phyloP scores from a whole-genome alignment of 192 early-diverging fungal genomes.

The Umbelopsis sp. region DNA sequence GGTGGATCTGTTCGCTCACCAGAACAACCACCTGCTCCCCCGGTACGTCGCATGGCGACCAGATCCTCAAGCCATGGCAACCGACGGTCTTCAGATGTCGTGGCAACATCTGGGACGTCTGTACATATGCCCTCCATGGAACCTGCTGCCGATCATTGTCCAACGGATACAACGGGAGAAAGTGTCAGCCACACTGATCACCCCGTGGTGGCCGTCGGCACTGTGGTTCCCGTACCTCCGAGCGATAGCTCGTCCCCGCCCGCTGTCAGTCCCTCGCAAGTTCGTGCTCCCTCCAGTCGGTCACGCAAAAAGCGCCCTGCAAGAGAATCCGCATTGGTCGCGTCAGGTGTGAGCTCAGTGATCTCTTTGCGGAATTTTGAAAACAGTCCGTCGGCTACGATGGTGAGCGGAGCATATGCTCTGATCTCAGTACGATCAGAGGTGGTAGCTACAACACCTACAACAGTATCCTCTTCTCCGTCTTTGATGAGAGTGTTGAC shows the following conservation, averaged over 20 bases:
- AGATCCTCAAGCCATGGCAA: not conserved
- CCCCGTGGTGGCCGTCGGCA: constrained; percentile 29
- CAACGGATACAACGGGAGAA: constrained; percentile 15
- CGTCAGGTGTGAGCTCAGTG: constrained; percentile 50
- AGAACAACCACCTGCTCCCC: constrained; percentile 16
- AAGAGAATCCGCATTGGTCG: too few relatives aligned
- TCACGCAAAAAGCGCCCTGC: too few relatives aligned
- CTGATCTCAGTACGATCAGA: not conserved
- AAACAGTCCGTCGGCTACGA: constrained; percentile 93
- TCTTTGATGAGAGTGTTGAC: constrained; percentile 66
- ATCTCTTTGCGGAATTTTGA: constrained; percentile 89
- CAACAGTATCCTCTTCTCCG: constrained; percentile 44
- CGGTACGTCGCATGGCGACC: constrained; percentile 26
- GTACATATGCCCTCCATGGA: too few relatives aligned
- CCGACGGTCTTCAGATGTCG: constrained; percentile 4
- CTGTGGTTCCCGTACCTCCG: constrained; percentile 23
- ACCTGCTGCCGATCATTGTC: constrained; percentile 22
- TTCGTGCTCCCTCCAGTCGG: constrained; percentile 15
- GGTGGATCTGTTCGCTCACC: constrained; percentile 30
- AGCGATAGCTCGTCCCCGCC: constrained; percentile 13
- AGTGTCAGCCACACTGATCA: constrained; percentile 25
- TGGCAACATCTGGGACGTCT: too few relatives aligned
- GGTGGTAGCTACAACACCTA: constrained; percentile 51
- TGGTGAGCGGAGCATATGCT: constrained; percentile 74
- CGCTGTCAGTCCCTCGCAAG: constrained; percentile 4